Evolutionary conservation across 495 filamentous ascomycete species (phyloP), one percentile per base, ranked within the genome.

Genomic region (Astrocystis sublimbata): DNA sequence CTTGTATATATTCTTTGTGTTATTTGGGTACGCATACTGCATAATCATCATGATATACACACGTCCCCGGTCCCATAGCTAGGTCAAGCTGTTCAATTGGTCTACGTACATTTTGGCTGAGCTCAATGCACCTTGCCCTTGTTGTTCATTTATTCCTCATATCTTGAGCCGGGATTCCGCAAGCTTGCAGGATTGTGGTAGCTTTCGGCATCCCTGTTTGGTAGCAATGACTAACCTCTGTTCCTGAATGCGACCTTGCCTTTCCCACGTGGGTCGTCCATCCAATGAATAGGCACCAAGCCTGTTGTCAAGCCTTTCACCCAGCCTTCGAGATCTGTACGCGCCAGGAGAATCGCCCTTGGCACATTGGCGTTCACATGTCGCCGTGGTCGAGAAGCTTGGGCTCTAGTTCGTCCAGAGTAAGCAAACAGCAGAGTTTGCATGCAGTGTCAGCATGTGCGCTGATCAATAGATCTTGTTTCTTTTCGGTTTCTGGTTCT

Each of bases 1-100:
- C 38, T 40, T 57, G 54, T 57, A 57, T 57, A 57, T 57, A 57
- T 57, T n/a, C n/a, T n/a, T n/a, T 57, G 54, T 57, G 45, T 43
- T 43, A 57, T 23, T 57, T 28, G 33, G 38, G 40, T 24, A 45
- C 40, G 28, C n/a, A 57, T 45, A 17, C 54, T 57, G 10, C 36
- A 57, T 40, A n/a, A n/a, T n/a, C n/a, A n/a, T n/a, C n/a, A n/a
- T n/a, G n/a, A n/a, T 33, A 26, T 57, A 41, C 35, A 57, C 26
- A 57, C 45, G 28, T 45, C n/a, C n/a, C n/a, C n/a, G n/a, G n/a
- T n/a, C 40, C 40, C 54, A 57, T 33, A 19, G 8, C 17, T 33
- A n/a, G 52, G 52, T 12, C 17, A 30, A 19, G 31, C 23, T 23
- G 23, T 17, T 40, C 24, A 45, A 24, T 55, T 15, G 2, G 43